Evolutionary conservation across 2,329 filamentous ascomycete species (phyloP).

Genomic region (Pseudogymnoascus sp.): DNA sequence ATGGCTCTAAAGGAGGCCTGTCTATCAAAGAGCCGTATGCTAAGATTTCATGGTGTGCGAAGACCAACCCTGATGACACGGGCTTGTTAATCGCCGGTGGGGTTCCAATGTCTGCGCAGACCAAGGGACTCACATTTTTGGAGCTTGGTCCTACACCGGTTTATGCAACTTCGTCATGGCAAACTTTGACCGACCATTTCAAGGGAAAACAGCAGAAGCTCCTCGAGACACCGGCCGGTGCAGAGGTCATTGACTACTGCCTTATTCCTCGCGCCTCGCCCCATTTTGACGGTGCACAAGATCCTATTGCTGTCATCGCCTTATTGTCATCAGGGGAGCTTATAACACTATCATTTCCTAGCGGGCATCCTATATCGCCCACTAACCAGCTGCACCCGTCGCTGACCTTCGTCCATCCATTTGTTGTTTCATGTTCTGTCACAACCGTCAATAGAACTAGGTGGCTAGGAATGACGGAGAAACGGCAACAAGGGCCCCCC

Average conservation of each 20-base stretch:
- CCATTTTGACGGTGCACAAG: slow-evolving; percentile 79
- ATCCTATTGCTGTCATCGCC: slow-evolving; percentile 77
- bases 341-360: slow-evolving; percentile 84
- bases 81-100: slow-evolving; percentile 82
- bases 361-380: slow-evolving; percentile 80
- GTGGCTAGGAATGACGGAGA: slow-evolving; percentile 90
- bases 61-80: slow-evolving; percentile 88
- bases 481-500: slow-evolving; percentile 66
- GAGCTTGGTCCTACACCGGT: slow-evolving; percentile 83
- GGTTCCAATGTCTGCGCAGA: slow-evolving; percentile 54
- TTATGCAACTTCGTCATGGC: slow-evolving; percentile 88
- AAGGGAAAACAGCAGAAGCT: slow-evolving; percentile 64
- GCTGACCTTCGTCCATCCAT: slow-evolving; percentile 82
- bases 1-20: slow-evolving; percentile 41
- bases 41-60: slow-evolving; percentile 86
- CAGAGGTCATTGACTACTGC: slow-evolving; percentile 72
- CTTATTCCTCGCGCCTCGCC: slow-evolving; percentile 75
- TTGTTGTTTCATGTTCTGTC: slow-evolving; percentile 66
- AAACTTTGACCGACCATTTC: slow-evolving; percentile 70
- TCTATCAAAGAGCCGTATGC: slow-evolving; percentile 65
- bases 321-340: slow-evolving; percentile 81
- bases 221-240: slow-evolving; percentile 67
- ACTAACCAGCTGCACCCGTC: slow-evolving; percentile 90
- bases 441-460: slow-evolving; percentile 66
- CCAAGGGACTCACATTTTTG: slow-evolving; percentile 77